A percentile compares a stretch with the other conserved stretches of the same genome.
These are phyloP conservation scores for Paraglomus brasilianum DNA, from an alignment of 192 early-diverging fungal species.

Conservation along the genomic window DNA sequence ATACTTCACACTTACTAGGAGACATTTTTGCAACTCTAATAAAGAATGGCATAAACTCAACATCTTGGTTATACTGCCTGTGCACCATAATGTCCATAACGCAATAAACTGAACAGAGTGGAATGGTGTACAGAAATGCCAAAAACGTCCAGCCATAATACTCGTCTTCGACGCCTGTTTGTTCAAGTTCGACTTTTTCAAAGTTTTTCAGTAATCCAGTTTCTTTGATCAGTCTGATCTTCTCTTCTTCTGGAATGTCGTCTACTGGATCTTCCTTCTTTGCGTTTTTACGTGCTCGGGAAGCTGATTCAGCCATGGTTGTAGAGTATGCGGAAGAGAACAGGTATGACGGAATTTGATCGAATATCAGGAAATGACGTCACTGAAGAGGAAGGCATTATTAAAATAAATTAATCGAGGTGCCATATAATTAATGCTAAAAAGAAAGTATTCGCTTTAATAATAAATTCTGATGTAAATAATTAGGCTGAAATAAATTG, in stretches of 20 bases:
- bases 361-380: too few species aligned
- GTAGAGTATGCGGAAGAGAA: too few species aligned
- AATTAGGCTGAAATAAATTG: too few species aligned
- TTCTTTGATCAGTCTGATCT: constrained; percentile 37
- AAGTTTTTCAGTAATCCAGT: constrained; percentile 38
- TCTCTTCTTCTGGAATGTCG: constrained; percentile 37
- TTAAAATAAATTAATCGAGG: too few species aligned
- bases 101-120: constrained; percentile 30
- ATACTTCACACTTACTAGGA: constrained; percentile 15
- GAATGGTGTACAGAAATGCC: constrained; percentile 30
- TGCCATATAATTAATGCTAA: too few species aligned
- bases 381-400: too few species aligned
- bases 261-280: neutral
- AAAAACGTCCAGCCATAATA: constrained; percentile 7
- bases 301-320: too few species aligned
- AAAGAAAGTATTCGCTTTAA: too few species aligned
- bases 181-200: constrained; percentile 15
- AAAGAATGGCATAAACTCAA: constrained; percentile 7
- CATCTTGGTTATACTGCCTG: constrained; percentile 25
- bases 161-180: neutral
- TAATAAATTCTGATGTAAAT: too few species aligned
- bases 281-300: too few species aligned
- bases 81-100: constrained; percentile 29
- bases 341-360: too few species aligned
- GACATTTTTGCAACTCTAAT: constrained; percentile 8